These are phyloP conservation scores for Aspergillus neoniger DNA, from an alignment of 2,329 filamentous ascomycete genomes.

Conservation along the genomic window DNA sequence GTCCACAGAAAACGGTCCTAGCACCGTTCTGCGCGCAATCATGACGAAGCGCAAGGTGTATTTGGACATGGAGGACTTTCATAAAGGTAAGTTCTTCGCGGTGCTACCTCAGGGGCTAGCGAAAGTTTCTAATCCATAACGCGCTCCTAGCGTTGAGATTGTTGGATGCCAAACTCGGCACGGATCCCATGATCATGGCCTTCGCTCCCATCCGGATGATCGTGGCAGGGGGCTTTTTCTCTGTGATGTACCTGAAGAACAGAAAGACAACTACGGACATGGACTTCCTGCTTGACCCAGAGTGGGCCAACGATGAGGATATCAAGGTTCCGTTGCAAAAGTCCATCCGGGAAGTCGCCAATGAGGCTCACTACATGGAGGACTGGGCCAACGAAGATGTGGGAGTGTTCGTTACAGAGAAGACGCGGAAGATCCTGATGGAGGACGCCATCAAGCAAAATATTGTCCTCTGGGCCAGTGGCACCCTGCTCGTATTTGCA, in stretches of 20 bases:
- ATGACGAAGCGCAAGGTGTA: slow-evolving; percentile 6
- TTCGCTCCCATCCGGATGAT: slow-evolving; percentile 15
- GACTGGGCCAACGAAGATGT: slow-evolving; percentile 16
- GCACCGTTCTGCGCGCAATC: neutral
- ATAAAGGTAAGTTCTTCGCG: neutral
- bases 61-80: slow-evolving; percentile 6
- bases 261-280: slow-evolving; percentile 13
- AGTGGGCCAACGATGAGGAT: slow-evolving; percentile 12
- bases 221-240: slow-evolving; percentile 15
- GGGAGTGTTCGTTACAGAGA: slow-evolving; percentile 13
- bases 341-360: slow-evolving; percentile 10
- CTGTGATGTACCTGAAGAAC: slow-evolving; percentile 13
- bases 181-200: slow-evolving; percentile 5
- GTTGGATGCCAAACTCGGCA: slow-evolving; percentile 4
- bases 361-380: slow-evolving; percentile 5
- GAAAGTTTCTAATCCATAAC: neutral
- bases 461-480: slow-evolving; percentile 8
- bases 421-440: slow-evolving; percentile 8
- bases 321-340: slow-evolving; percentile 11
- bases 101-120: neutral
- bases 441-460: slow-evolving; percentile 4
- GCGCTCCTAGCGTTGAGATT: neutral
- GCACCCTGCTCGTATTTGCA: slow-evolving; percentile 31
- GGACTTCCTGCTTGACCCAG: slow-evolving; percentile 15
- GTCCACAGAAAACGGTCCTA: neutral